Conservation (phyloP, 306 rosid genomes). For the Delonix regia region DNA sequence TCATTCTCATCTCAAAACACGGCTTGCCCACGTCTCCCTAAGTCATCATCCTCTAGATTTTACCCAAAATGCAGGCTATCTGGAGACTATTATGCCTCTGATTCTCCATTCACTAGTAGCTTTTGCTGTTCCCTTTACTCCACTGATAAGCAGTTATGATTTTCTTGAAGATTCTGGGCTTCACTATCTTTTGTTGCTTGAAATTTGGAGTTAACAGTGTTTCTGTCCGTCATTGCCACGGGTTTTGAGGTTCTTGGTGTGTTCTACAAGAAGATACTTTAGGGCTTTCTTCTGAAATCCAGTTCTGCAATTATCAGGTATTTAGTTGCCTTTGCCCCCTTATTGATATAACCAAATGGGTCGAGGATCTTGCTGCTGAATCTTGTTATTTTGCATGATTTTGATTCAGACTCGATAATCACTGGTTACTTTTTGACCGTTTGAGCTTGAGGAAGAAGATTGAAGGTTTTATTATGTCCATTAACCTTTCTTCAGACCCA, state of each 20-base stretch:
- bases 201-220: slow-evolving; percentile 21
- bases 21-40: slow-evolving; percentile 27
- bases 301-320: slow-evolving; percentile 56
- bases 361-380: slow-evolving; percentile 50
- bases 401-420: slow-evolving; percentile 5
- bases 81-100: slow-evolving; percentile 38
- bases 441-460: slow-evolving; percentile 32
- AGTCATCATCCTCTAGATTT: slow-evolving; percentile 48
- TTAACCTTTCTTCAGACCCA: slow-evolving; percentile 24
- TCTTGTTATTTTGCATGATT: slow-evolving; percentile 28
- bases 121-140: slow-evolving; percentile 38
- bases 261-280: slow-evolving; percentile 13
- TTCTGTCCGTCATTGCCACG: slow-evolving; percentile 34
- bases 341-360: slow-evolving; percentile 32
- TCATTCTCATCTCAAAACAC: slow-evolving; percentile 29
- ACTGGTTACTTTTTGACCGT: slow-evolving; percentile 36
- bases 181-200: slow-evolving; percentile 41
- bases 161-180: slow-evolving; percentile 58
- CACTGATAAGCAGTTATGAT: slow-evolving; percentile 44
- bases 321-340: slow-evolving; percentile 14
- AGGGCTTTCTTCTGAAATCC: slow-evolving; percentile 32
- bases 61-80: slow-evolving; percentile 44
- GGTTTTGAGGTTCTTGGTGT: slow-evolving; percentile 32
- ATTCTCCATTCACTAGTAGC: slow-evolving; percentile 25
- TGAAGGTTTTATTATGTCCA: slow-evolving; percentile 26